Conservation (phyloP, 352 stramenopile species). For the Aphanomyces cochlioides region DNA sequence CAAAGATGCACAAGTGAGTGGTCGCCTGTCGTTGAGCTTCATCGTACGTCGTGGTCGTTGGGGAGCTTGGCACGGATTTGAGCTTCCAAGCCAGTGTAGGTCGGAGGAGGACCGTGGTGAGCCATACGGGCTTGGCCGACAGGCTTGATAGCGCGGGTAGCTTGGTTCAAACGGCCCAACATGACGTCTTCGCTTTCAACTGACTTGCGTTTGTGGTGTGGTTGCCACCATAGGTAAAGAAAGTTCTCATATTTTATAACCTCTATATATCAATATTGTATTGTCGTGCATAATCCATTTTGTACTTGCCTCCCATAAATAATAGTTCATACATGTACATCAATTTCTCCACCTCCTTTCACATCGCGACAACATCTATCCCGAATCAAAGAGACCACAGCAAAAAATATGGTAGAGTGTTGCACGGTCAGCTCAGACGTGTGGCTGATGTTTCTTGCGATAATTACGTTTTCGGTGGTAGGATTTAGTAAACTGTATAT, state of each 20-base stretch:
- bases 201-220: conserved; percentile 27
- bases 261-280: conserved; percentile 9
- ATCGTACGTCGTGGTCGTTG: conserved; percentile 79
- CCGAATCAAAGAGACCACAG: too few relatives aligned
- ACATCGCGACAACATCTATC: too few relatives aligned
- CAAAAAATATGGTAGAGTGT: too few relatives aligned
- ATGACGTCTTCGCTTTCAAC: conserved; percentile 27
- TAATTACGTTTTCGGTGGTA: too few relatives aligned
- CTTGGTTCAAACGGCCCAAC: conserved; percentile 29
- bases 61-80: conserved; percentile 81
- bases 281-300: not conserved
- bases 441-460: too few relatives aligned
- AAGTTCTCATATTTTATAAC: not conserved
- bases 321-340: too few relatives aligned
- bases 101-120: conserved; percentile 55
- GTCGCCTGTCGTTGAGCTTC: not conserved
- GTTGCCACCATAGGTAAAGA: conserved; percentile 26
- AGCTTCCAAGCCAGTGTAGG: conserved; percentile 61
- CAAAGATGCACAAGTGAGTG: conserved; percentile 1
- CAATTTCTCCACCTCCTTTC: too few relatives aligned
- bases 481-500: too few relatives aligned
- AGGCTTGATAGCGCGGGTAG: conserved; percentile 30
- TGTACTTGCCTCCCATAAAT: too few relatives aligned
- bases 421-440: too few relatives aligned
- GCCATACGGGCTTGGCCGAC: conserved; percentile 64